A percentile compares a stretch with the other conserved stretches of the same genome.
phyloP scores from a whole-genome alignment of 257 asterid genomes.

The Galeopsis tetrahit region DNA sequence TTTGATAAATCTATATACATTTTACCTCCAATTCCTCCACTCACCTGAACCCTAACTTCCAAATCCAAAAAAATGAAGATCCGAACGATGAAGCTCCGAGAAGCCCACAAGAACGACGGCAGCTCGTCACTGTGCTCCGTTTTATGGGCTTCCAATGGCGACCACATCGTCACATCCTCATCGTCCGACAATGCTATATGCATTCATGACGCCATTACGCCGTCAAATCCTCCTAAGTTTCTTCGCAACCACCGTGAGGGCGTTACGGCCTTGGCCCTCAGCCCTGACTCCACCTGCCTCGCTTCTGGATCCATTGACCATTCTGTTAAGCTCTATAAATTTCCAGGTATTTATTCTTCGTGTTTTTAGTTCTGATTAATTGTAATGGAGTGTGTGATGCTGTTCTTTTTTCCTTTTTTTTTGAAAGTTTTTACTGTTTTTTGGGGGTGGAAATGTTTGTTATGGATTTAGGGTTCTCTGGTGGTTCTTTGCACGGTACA shows the following conservation, averaged over 20 bases:
- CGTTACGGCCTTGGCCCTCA: conserved; percentile 78
- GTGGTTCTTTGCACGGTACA: neutral
- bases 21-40: conserved; percentile 13
- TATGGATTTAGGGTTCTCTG: conserved; percentile 25
- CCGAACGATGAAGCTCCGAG: conserved; percentile 87
- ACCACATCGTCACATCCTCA: conserved; percentile 81
- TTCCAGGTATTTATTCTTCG: conserved; percentile 60
- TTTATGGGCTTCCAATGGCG: conserved; percentile 67
- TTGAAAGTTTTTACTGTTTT: neutral
- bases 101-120: conserved; percentile 66
- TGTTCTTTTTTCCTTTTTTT: neutral
- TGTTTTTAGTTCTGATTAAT: neutral
- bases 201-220: conserved; percentile 68
- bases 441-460: neutral
- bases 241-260: conserved; percentile 84
- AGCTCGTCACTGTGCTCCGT: conserved; percentile 60
- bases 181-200: conserved; percentile 78
- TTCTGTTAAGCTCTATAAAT: conserved; percentile 92
- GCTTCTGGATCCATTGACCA: conserved; percentile 96
- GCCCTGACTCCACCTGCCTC: conserved; percentile 84
- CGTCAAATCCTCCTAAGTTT: conserved; percentile 61
- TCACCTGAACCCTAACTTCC: conserved; percentile 22
- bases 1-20: conserved; percentile 9
- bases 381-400: neutral
- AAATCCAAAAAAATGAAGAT: conserved; percentile 61